A percentile compares a stretch with the other conserved stretches of the same genome.
These are phyloP conservation scores for Penicillium argentinense DNA, from an alignment of 495 filamentous ascomycete genomes.

Conservation along the genomic window DNA sequence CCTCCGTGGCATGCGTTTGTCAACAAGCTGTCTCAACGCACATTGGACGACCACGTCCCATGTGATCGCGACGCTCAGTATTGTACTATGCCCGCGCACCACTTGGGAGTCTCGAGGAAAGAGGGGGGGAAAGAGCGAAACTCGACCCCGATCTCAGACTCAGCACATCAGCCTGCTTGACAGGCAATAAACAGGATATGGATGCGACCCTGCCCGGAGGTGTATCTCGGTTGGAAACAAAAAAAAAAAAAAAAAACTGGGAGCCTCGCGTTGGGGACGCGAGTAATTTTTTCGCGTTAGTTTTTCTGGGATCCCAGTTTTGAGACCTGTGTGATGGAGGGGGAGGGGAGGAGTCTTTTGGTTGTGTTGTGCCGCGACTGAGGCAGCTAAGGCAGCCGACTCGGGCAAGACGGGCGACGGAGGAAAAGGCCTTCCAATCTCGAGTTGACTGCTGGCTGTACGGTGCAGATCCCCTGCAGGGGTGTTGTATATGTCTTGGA, in stretches of 20 bases:
- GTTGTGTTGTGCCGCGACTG: neutral
- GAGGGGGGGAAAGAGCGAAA: no score
- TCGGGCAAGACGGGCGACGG: neutral
- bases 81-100: no score
- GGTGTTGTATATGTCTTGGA: conserved; percentile 17
- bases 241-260: neutral
- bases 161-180: no score
- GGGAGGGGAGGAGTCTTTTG: neutral
- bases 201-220: no score
- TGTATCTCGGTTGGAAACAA: no score
- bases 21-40: no score
- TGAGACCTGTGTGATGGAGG: neutral
- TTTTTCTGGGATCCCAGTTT: neutral
- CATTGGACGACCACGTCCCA: no score
- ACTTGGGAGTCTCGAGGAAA: no score
- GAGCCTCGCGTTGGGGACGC: neutral
- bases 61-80: no score
- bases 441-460: conserved; percentile 14
- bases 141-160: no score
- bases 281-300: neutral
- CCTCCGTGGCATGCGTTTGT: neutral
- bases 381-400: neutral
- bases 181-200: no score
- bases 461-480: conserved; percentile 25
- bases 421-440: conserved; percentile 18